A percentile compares a stretch with the other conserved stretches of the same genome.
Evolutionary conservation across 2,329 filamentous ascomycete species (phyloP).

Genomic region (Ophiobolus disseminans): DNA sequence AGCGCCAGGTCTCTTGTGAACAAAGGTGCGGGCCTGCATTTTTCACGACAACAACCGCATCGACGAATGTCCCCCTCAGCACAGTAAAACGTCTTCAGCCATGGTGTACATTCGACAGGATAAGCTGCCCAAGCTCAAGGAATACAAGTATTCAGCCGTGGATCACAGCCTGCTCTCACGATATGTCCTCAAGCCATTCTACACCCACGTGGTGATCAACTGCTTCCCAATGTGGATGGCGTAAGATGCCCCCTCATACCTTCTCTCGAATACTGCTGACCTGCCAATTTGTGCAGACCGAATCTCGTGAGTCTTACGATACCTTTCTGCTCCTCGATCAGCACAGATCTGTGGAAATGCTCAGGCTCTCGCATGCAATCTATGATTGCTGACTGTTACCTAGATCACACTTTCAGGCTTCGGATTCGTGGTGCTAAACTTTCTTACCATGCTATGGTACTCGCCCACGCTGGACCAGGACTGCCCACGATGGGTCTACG

Average conservation of each 20-base stretch:
- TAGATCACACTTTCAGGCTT: slow-evolving; percentile 90
- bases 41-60: slow-evolving; percentile 20
- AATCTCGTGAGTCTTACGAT: slow-evolving; percentile 49
- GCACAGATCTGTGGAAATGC: too few relatives aligned
- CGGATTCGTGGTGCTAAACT: slow-evolving; percentile 85
- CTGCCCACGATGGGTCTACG: slow-evolving; percentile 95
- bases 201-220: slow-evolving; percentile 91
- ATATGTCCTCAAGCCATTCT: slow-evolving; percentile 97
- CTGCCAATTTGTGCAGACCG: slow-evolving; percentile 29
- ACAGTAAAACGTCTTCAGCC: slow-evolving; percentile 15
- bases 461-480: slow-evolving; percentile 92
- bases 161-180: slow-evolving; percentile 89
- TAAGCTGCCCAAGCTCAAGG: slow-evolving; percentile 83
- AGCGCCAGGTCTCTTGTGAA: slow-evolving; percentile 20
- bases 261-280: too few relatives aligned
- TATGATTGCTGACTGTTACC: too few relatives aligned
- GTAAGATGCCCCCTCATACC: too few relatives aligned
- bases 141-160: slow-evolving; percentile 94
- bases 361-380: too few relatives aligned
- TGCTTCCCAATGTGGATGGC: slow-evolving; percentile 97
- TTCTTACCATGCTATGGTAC: slow-evolving; percentile 93
- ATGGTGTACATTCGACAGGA: slow-evolving; percentile 98
- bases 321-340: too few relatives aligned
- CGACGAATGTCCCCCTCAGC: too few relatives aligned
- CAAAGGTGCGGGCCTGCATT: slow-evolving; percentile 12